These are phyloP conservation scores for Macrolepiota albuminosa DNA, from an alignment of 768 basidiomycete genomes.

Conservation along the genomic window DNA sequence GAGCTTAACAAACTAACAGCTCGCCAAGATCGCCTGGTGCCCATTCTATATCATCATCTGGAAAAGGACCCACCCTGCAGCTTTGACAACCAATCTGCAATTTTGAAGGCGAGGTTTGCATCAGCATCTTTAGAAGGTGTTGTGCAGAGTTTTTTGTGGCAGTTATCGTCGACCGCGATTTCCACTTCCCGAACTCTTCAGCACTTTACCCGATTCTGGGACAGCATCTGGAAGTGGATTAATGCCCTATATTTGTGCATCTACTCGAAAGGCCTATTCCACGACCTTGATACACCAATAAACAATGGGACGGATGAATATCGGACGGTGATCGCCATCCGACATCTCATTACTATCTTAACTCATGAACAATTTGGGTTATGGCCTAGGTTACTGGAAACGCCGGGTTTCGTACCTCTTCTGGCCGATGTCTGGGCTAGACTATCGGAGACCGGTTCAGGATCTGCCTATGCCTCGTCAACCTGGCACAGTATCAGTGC, in stretches of 20 bases:
- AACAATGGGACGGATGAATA: not conserved
- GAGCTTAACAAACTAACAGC: slow-evolving; percentile 8
- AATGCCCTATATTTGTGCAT: slow-evolving; percentile 1
- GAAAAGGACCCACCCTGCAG: not conserved
- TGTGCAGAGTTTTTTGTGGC: slow-evolving; percentile 5
- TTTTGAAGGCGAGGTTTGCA: slow-evolving; percentile 1
- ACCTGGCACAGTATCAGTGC: not conserved
- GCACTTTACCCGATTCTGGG: slow-evolving; percentile 1
- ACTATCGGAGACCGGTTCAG: not conserved
- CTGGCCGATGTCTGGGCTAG: slow-evolving; percentile 2
- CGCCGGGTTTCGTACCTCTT: not conserved
- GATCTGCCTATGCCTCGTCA: not conserved
- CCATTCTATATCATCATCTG: slow-evolving; percentile 3
- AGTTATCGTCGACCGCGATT: not conserved
- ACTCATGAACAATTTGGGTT: not conserved
- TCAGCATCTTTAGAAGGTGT: slow-evolving; percentile 3
- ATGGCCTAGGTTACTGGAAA: not conserved
- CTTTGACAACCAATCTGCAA: not conserved
- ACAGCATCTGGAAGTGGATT: slow-evolving; percentile 6
- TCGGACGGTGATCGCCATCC: not conserved
- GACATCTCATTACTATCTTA: not conserved
- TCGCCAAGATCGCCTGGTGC: slow-evolving; percentile 4
- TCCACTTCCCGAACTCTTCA: not conserved
- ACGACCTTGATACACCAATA: not conserved
- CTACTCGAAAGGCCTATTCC: slow-evolving; percentile 1